Conservation (phyloP, 2,329 filamentous ascomycete genomes). For the Cytospora leucostoma region DNA sequence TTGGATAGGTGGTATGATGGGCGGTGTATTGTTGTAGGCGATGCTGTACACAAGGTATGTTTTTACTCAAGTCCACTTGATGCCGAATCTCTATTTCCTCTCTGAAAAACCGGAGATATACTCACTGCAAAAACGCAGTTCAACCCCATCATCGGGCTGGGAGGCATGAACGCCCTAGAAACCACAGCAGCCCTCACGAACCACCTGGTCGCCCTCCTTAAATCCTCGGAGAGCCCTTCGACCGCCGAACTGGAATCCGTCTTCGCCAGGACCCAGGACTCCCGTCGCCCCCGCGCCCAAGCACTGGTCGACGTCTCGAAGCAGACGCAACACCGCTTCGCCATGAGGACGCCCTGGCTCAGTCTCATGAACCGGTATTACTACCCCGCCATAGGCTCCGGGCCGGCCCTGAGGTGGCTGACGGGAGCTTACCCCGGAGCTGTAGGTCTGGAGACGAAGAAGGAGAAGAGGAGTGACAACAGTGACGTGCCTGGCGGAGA, state of each 20-base stretch:
- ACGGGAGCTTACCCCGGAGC: conserved; percentile 8
- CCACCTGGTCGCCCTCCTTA: conserved; percentile 9
- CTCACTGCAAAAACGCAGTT: not conserved
- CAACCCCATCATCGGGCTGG: conserved; percentile 12
- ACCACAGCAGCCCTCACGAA: conserved; percentile 15
- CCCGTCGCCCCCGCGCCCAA: conserved; percentile 9
- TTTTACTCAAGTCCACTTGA: not conserved
- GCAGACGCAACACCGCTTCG: conserved; percentile 13
- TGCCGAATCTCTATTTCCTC: not conserved
- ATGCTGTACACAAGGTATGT: conserved; percentile 39
- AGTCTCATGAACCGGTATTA: conserved; percentile 12
- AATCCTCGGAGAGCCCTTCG: not conserved
- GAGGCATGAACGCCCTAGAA: conserved; percentile 10
- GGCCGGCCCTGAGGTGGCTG: conserved; percentile 6
- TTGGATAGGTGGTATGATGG: conserved; percentile 39
- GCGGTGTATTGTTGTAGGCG: conserved; percentile 37
- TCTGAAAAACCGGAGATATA: too few species aligned
- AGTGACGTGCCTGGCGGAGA: not conserved
- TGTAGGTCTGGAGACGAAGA: not conserved
- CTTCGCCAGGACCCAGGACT: not conserved
- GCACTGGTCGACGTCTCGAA: conserved; percentile 8
- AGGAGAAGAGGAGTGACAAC: not conserved
- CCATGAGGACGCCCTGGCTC: conserved; percentile 10
- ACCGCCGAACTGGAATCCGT: not conserved
- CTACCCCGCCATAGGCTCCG: not conserved